These are phyloP conservation scores for Phlyctochytrium bullatum DNA, from an alignment of 192 early-diverging fungal genomes.

Conservation along the genomic window DNA sequence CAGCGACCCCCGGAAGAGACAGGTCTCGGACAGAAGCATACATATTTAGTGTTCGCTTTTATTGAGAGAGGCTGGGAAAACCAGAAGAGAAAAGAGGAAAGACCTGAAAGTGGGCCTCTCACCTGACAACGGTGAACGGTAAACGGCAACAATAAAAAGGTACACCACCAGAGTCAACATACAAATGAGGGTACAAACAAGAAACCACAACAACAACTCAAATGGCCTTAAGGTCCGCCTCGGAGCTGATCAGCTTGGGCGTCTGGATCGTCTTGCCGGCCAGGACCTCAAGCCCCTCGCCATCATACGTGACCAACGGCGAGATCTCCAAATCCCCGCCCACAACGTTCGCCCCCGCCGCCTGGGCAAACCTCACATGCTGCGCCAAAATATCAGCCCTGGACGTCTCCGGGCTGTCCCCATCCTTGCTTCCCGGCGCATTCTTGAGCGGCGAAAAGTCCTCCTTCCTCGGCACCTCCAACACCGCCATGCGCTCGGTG, in stretches of 20 bases:
- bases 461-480: conserved; percentile 88
- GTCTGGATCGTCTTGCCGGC: conserved; percentile 66
- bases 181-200: too few species aligned
- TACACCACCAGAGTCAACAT: too few species aligned
- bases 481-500: conserved; percentile 81
- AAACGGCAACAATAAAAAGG: too few species aligned
- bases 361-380: conserved; percentile 80
- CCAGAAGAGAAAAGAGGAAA: too few species aligned
- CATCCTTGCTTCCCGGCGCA: conserved; percentile 76
- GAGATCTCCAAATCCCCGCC: conserved; percentile 76
- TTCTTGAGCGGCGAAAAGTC: conserved; percentile 99
- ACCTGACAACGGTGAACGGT: too few species aligned
- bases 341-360: conserved; percentile 78
- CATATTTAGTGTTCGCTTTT: too few species aligned
- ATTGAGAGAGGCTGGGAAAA: too few species aligned
- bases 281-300: conserved; percentile 86
- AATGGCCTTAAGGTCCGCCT: conserved; percentile 15
- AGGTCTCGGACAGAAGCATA: too few species aligned
- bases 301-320: conserved; percentile 85
- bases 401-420: conserved; percentile 92
- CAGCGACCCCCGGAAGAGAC: too few species aligned
- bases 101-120: too few species aligned
- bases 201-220: background rate
- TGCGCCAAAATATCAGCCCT: conserved; percentile 84
- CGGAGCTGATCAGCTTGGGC: conserved; percentile 38